Evolutionary conservation across 164 flowering plant genomes (phyloP).

Genomic region (Liriodendron chinense): DNA sequence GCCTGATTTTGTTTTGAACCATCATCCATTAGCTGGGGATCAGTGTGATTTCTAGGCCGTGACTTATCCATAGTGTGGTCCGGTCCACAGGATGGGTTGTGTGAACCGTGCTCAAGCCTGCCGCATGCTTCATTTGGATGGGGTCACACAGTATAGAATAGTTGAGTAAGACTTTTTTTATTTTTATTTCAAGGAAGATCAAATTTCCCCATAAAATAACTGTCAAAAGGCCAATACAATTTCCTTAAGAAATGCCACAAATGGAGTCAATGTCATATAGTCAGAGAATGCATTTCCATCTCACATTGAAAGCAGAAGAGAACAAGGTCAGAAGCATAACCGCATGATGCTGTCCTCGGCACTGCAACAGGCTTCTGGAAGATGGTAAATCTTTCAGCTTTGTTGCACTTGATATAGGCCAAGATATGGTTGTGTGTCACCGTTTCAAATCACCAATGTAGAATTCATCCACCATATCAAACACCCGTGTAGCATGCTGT

Average conservation of each 20-base stretch:
- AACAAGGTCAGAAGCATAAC: neutral
- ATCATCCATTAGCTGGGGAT: no score
- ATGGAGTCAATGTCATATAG: neutral
- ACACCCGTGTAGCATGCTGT: constrained; percentile 92
- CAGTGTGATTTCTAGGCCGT: no score
- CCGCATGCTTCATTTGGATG: no score
- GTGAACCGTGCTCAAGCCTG: no score
- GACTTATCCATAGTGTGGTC: no score
- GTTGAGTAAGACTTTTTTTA: no score
- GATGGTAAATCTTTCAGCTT: neutral
- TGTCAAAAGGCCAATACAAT: neutral
- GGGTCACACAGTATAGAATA: no score
- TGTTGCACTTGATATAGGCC: neutral
- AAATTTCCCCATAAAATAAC: no score
- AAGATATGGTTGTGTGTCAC: constrained; percentile 11
- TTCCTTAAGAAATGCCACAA: neutral
- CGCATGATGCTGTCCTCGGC: neutral
- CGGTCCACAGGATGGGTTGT: no score
- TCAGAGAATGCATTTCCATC: neutral
- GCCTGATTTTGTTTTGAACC: no score
- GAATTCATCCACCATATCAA: constrained; percentile 93
- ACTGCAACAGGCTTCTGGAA: neutral
- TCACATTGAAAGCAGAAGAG: neutral
- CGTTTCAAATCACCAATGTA: constrained; percentile 68
- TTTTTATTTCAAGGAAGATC: no score